Evolutionary conservation across 805 yeast genomes (phyloP), one percentile per base, ranked within the genome.

Genomic region (Kluyveromyces wickerhamii): DNA sequence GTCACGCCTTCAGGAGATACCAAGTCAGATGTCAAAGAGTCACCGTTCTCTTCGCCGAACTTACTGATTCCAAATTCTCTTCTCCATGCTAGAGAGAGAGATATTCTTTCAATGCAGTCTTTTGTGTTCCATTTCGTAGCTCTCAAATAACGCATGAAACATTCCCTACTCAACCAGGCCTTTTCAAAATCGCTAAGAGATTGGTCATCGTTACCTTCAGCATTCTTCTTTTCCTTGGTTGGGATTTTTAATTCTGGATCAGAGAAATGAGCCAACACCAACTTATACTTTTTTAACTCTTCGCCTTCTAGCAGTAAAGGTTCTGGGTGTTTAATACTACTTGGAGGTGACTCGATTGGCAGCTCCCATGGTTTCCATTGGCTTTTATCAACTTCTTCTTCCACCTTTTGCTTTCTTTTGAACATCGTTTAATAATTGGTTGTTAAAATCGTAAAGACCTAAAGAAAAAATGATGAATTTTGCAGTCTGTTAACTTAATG

Each of bases 121-220:
- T 68, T 59, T 1, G 68, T 69, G 20, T 72, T 68, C 98, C 98
- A 92, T 57, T 86, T 89, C 16, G 96, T 82, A 16, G 98, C 99
- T 37, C 96, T 72, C 36, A 89, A 63, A 56, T 92, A 92, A 54
- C 99, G 73, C 49, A 86, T 60, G 38, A 92, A 67, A 55, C 98
- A 92, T 57, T 92, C 98, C 48, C 81, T 72, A 2, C 96, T 83
- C 37, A 92, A 66, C 98, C 98, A 92, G 0, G 95, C 79, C 57
- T 77, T 81, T 58, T 92, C 98, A 29, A 63, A 63, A 14, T 53
- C 63, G 0, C 51, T 33, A 17, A 57, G 35, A 12, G 58, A 37
- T 53, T 54, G 29, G 69, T 51, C 2, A 27, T 52, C 53, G n/a
- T 57, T 57, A 2, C 57, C 54, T 22, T 47, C 45, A 15, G 46